These are phyloP conservation scores for Trichosporon sp. DNA, from an alignment of 1,284 basidiomycete genomes.

Conservation along the genomic window DNA sequence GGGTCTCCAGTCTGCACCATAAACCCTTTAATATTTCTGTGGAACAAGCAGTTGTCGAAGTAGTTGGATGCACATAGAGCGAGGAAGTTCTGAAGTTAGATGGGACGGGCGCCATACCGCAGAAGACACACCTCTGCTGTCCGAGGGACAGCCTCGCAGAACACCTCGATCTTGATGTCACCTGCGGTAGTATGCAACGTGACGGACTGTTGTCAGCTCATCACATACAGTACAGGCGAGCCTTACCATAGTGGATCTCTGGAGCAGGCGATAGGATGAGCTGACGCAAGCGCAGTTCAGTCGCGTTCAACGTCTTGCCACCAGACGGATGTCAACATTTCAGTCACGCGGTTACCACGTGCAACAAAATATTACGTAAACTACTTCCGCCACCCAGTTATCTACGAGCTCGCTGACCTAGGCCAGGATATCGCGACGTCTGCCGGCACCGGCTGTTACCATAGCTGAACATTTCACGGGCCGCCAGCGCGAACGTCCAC, in stretches of 20 bases:
- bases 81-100: constrained; percentile 72
- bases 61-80: constrained; percentile 85
- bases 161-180: constrained; percentile 96
- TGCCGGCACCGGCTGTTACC: background rate
- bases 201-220: constrained; percentile 61
- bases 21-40: constrained; percentile 88
- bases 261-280: background rate
- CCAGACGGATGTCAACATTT: constrained; percentile 4
- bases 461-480: background rate
- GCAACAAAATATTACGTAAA: background rate
- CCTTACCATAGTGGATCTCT: background rate
- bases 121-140: constrained; percentile 69
- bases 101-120: background rate
- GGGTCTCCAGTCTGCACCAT: constrained; percentile 90
- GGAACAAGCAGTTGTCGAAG: constrained; percentile 83
- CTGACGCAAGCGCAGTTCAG: background rate
- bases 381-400: background rate
- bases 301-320: background rate
- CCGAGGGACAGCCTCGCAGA: constrained; percentile 92
- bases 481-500: background rate
- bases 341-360: background rate
- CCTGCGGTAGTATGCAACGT: constrained; percentile 91
- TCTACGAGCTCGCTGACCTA: background rate
- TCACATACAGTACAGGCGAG: too few species aligned
- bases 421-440: background rate